Evolutionary conservation across 768 basidiomycete species (phyloP), one percentile per base, ranked within the genome.

Genomic region (Pleurotus tuber-regium): DNA sequence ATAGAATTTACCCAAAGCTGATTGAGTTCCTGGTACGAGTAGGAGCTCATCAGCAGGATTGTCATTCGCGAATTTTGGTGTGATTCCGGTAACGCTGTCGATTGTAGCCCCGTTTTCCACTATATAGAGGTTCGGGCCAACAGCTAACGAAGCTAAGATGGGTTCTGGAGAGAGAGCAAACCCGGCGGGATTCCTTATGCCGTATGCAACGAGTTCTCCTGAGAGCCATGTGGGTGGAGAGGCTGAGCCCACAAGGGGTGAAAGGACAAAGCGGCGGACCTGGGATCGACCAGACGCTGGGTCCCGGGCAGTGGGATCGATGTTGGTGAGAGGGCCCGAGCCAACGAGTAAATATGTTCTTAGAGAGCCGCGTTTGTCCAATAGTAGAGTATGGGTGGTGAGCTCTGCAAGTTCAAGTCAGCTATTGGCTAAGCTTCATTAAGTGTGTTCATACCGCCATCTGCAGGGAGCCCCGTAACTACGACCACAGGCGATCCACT

Each of bases 31-130:
- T 14, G 40, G 39, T 12, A 72, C 63, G 47, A 67, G 50, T 31
- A 73, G 60, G 12, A 74, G 43, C 53, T 75, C 72, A 51, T 75
- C 73, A 0, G 74, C 70, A 0, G 74, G 75, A 51, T 77, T 75
- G 59, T 77, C 74, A 53, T 75, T 77, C 21, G 68, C 71, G 49
- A 75, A 74, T 12, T 63, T 50, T 16, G 64, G 29, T 0, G 73
- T 74, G n/a, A 75, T 54, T 1, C 70, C 69, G 0, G 67, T 68
- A 8, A 68, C 65, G 46, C 70, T 67, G 57, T 74, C 70, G 41
- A 76, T 73, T 14, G 71, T 72, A 3, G 75, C 70, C 7, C 70
- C 73, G 43, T 77, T 77, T 44, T 76, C 75, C 19, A 77, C 68
- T 6, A 71, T 65, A 28, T 66, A 68, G 0, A 76, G 60, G 3